Evolutionary conservation across 2,329 filamentous ascomycete genomes (phyloP), one percentile per base, ranked within the genome.

Genomic region (Talaromyces sp.): DNA sequence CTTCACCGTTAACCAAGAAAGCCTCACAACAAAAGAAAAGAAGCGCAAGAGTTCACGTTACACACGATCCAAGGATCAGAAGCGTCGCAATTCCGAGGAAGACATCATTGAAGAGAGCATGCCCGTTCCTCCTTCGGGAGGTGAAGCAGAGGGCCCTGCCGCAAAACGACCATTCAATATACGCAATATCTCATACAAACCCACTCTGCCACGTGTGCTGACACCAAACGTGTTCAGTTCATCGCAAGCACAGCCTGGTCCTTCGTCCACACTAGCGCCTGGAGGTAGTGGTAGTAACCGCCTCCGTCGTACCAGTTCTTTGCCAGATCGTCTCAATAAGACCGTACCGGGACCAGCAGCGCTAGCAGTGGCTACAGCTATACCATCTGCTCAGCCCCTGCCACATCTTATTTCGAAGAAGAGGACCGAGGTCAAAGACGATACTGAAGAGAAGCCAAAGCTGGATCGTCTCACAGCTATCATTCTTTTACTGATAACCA

Each of bases 271-370:
- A 35, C 31, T 63, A 58, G 33, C 64, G 64, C 58, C 61, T 50
- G 73, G 12, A 63, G 72, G 6, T 70, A 71, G 4, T 70, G 71
- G 4, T 69, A 78, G 3, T 66, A 75, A 54, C 14, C 37, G 85
- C n/a, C 86, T 91, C 60, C 87, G 88, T 62, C 84, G 90, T 61
- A 90, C 89, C 21, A 91, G 85, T 71, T 92, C 90, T 0, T 81
- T 92, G 2, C 90, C 90, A 0, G 88, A 89, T 68, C 84, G 88
- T 18, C 81, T 91, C 8, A 85, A 84, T 63, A 71, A 69, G 16
- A 25, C 54, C 6, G 21, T 28, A 9, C 33, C 35, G n/a, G 54
- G 54, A n/a, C 54, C 33, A 25, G 21, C 54, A 28, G 68, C 70
- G 5, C 60, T 48, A n/a, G 61, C 48, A 18, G 59, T 64, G 63